A percentile compares a stretch with the other conserved stretches of the same genome.
phyloP scores from a whole-genome alignment of 768 basidiomycete genomes.

The Lactifluus hygrophoroides region DNA sequence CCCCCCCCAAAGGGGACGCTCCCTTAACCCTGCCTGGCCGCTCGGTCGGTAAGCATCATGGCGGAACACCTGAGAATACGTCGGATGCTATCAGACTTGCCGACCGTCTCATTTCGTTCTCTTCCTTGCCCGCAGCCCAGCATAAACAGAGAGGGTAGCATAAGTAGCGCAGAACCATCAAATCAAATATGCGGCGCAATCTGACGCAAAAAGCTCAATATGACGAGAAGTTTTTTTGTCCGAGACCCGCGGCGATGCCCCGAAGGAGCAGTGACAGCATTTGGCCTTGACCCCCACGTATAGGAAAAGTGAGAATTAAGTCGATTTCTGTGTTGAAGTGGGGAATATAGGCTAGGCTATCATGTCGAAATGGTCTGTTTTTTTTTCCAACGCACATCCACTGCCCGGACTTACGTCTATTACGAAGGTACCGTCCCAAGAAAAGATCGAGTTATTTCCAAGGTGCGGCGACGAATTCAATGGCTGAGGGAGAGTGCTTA shows the following conservation, averaged over 20 bases:
- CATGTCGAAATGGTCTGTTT: background rate
- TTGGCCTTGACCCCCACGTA: background rate
- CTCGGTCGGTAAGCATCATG: background rate
- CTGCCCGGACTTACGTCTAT: too few relatives aligned
- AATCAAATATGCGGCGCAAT: slow-evolving; percentile 13
- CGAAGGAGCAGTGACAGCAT: background rate
- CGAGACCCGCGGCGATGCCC: slow-evolving; percentile 1
- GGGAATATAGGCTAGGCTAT: too few relatives aligned
- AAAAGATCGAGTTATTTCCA: too few relatives aligned
- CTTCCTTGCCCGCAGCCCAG: background rate
- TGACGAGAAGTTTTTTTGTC: background rate
- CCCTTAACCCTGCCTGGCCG: background rate
- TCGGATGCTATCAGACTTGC: background rate
- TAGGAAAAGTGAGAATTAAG: background rate
- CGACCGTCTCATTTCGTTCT: background rate
- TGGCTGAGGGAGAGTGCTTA: too few relatives aligned
- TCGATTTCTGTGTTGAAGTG: background rate
- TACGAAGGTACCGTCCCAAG: too few relatives aligned
- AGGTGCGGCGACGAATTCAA: too few relatives aligned
- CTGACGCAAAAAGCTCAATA: background rate
- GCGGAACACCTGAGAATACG: background rate
- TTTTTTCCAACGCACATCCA: too few relatives aligned
- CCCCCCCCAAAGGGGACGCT: background rate
- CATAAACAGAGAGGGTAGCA: background rate
- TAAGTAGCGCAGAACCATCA: slow-evolving; percentile 5